Evolutionary conservation across 2,329 filamentous ascomycete species (phyloP), one percentile per base, ranked within the genome.

Genomic region (Neonectria coccinea): DNA sequence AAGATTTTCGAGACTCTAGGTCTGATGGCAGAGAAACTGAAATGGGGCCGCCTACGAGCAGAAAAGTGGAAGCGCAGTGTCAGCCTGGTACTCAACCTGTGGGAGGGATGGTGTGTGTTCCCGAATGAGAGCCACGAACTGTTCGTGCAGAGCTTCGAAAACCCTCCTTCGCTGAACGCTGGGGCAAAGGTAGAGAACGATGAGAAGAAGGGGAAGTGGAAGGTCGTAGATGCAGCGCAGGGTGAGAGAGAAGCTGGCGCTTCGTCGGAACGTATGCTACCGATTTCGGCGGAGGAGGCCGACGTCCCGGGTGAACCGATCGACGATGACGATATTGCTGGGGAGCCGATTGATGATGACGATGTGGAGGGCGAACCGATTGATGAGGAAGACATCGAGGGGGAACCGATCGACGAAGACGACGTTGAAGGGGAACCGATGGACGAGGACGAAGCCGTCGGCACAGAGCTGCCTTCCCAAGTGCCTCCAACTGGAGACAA

Each of bases 1-100:
- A 87, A 88, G 62, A 88, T 90, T 0, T 97, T 97, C 73, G 91
- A 92, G 73, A 85, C 86, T 48, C 84, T 97, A 3, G 94, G 94
- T 1, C 81, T 86, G 59, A 85, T 97, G 64, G 89, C 93, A 8
- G 89, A 91, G 71, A 89, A 88, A 58, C 80, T 92, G 22, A 84
- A 85, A 48, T 97, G 94, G 93, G 94, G 94, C 10, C 88, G 92
- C 1, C 81, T 97, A 66, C 90, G 92, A 20, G 90, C 90, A 4
- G 92, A 96, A 67, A 94, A 95, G 78, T 96, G 92, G 91, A 92
- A 92, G 77, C 87, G 92, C 54, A 93, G 91, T 72, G 84, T 96
- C 42, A 85, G 86, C 3, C 84, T 89, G 6, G 84, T 96, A 2
- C 80, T 96, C 9, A 85, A 86, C 51, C 80, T 93, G 39, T 96